Conservation (phyloP, 2,329 filamentous ascomycete species). For the Penicillium polonicum region DNA sequence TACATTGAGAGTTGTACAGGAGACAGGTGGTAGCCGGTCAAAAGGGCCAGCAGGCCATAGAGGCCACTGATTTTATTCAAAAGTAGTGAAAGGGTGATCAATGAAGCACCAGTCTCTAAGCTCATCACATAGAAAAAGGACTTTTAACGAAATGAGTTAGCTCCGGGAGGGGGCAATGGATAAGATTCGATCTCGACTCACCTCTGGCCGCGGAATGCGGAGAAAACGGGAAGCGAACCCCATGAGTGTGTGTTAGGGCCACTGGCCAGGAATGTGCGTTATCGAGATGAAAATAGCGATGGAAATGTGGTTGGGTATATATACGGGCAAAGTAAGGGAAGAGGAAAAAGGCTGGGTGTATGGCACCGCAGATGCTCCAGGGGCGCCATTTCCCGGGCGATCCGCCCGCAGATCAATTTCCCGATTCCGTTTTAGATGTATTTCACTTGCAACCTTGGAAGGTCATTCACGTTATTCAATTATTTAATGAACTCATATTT, state of each 20-base stretch:
- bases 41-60: conserved; percentile 83
- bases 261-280: conserved; percentile 9
- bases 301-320: conserved; percentile 11
- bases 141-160: conserved; percentile 49
- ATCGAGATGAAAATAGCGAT: conserved; percentile 5
- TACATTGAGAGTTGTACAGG: conserved; percentile 86
- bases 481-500: neutral
- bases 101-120: conserved; percentile 79
- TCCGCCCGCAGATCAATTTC: conserved; percentile 24
- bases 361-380: conserved; percentile 19
- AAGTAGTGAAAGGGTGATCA: conserved; percentile 77
- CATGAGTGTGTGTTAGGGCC: conserved; percentile 27
- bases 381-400: conserved; percentile 24
- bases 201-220: conserved; percentile 53
- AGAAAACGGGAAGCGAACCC: conserved; percentile 44
- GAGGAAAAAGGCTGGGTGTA: conserved; percentile 19
- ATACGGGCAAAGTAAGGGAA: conserved; percentile 12
- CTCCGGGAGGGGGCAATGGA: conserved; percentile 7
- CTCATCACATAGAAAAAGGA: conserved; percentile 82
- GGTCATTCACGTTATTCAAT: neutral
- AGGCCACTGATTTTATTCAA: conserved; percentile 92
- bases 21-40: conserved; percentile 82
- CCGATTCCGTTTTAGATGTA: conserved; percentile 2
- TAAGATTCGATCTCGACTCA: conserved; percentile 12
- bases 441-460: neutral